Conservation (phyloP, 2,329 filamentous ascomycete genomes). For the Aspergillus pseudoviridinutans region DNA sequence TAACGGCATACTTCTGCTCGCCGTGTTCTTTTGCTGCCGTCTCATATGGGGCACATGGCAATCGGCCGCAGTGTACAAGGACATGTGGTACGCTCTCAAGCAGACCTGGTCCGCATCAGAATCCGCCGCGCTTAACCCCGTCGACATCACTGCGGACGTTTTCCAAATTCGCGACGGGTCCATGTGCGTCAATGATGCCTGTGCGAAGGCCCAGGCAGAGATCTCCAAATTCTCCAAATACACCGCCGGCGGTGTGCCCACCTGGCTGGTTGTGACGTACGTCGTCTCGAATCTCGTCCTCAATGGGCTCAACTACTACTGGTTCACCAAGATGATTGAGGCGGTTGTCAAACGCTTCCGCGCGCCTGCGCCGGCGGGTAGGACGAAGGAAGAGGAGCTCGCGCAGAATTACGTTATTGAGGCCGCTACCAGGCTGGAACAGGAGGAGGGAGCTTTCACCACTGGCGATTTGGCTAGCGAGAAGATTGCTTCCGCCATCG, state of each 20-base stretch:
- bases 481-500: conserved; percentile 23
- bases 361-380: conserved; percentile 22
- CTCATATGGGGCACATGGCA: conserved; percentile 62
- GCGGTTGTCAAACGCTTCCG: conserved; percentile 61
- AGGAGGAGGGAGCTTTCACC: conserved; percentile 28
- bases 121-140: conserved; percentile 22
- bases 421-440: conserved; percentile 25
- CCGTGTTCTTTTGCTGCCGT: conserved; percentile 59
- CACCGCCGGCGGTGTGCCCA: conserved; percentile 43
- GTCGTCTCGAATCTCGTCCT: conserved; percentile 57
- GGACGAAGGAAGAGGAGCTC: conserved; percentile 15
- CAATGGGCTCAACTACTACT: conserved; percentile 61
- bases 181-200: conserved; percentile 37
- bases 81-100: conserved; percentile 54
- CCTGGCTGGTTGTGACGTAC: conserved; percentile 58
- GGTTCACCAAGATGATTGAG: conserved; percentile 66
- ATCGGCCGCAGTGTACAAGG: conserved; percentile 55
- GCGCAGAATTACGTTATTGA: conserved; percentile 35
- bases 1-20: conserved; percentile 58
- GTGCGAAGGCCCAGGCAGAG: conserved; percentile 41
- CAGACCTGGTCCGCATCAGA: conserved; percentile 33
- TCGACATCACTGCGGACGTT: conserved; percentile 31
- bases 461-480: conserved; percentile 21
- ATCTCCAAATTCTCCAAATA: conserved; percentile 47
- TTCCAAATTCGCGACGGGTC: conserved; percentile 32